Conservation (phyloP, 139 green algal genomes). For the Pycnococcus provasolii region DNA sequence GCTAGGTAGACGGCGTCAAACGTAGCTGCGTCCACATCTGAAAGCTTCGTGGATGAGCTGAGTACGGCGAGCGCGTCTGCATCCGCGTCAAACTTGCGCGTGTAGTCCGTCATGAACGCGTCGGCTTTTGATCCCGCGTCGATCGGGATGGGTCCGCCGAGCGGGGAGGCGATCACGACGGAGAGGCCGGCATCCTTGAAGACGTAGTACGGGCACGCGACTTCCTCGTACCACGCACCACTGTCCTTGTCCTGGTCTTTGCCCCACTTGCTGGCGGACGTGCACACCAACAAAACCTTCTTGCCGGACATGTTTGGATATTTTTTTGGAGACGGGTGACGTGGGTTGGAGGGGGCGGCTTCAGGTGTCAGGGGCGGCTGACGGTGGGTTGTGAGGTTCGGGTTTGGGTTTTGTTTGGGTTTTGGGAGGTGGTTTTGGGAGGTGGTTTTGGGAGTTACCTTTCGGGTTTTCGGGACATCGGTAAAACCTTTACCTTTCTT, state of each 20-base stretch:
- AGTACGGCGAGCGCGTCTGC: background rate
- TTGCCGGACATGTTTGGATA: background rate
- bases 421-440: too few species aligned
- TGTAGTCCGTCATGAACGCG: slow-evolving; percentile 18
- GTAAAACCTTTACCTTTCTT: too few species aligned
- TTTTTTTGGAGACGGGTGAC: background rate
- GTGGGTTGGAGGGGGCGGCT: background rate
- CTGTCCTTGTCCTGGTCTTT: background rate
- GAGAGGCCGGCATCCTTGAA: slow-evolving; percentile 16
- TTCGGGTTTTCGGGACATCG: too few species aligned
- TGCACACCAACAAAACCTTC: slow-evolving; percentile 8
- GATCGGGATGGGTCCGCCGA: slow-evolving; percentile 17
- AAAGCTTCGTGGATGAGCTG: background rate
- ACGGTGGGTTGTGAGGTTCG: too few species aligned
- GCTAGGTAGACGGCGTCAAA: slow-evolving; percentile 22
- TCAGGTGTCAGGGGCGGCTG: too few species aligned
- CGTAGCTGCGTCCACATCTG: background rate
- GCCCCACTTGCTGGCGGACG: background rate
- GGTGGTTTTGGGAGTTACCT: too few species aligned
- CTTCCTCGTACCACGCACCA: slow-evolving; percentile 23
- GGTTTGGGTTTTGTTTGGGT: too few species aligned
- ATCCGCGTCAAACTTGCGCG: slow-evolving; percentile 20
- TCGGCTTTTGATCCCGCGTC: slow-evolving; percentile 4
- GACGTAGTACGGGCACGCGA: slow-evolving; percentile 22
- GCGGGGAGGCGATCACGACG: slow-evolving; percentile 1